Evolutionary conservation across 1,284 basidiomycete species (phyloP).

Genomic region (Boletus sp.): DNA sequence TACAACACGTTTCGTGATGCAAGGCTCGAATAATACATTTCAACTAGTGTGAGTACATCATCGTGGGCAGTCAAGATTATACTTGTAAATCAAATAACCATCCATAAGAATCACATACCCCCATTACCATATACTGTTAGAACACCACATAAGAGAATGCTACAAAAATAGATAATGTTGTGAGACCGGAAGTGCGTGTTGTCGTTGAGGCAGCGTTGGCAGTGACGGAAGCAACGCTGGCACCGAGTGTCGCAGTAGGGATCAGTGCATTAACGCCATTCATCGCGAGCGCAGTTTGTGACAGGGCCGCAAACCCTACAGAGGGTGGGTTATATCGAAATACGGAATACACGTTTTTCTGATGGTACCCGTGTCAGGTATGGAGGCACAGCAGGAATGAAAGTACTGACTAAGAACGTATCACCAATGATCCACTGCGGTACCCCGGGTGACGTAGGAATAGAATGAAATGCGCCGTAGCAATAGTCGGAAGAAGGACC

Average conservation of each 20-base stretch:
- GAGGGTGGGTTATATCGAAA: constrained; percentile 37
- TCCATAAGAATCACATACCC: too few species aligned
- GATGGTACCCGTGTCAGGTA: constrained; percentile 10
- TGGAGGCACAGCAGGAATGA: background rate
- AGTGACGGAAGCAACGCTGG: constrained; percentile 19
- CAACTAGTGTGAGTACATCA: too few species aligned
- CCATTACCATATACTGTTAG: background rate
- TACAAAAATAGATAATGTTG: constrained; percentile 15
- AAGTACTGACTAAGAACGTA: constrained; percentile 30
- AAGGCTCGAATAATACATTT: too few species aligned
- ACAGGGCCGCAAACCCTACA: constrained; percentile 38
- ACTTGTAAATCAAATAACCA: too few species aligned
- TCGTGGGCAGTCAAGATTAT: too few species aligned
- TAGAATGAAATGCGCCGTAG: constrained; percentile 33
- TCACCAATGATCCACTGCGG: constrained; percentile 38
- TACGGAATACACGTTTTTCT: constrained; percentile 41
- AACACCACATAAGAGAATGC: constrained; percentile 17
- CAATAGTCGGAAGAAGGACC: constrained; percentile 19
- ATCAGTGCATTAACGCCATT: constrained; percentile 29
- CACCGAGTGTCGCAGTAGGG: constrained; percentile 32
- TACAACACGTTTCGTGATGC: too few species aligned
- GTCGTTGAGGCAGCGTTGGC: constrained; percentile 16
- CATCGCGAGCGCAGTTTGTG: constrained; percentile 30
- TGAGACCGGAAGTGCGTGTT: constrained; percentile 1
- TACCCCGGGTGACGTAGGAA: constrained; percentile 17